Percentiles rank a stretch among this genome's conserved stretches.
Evolutionary conservation across 257 asterid species (phyloP).

Genomic region (Orobanche coerulescens): DNA sequence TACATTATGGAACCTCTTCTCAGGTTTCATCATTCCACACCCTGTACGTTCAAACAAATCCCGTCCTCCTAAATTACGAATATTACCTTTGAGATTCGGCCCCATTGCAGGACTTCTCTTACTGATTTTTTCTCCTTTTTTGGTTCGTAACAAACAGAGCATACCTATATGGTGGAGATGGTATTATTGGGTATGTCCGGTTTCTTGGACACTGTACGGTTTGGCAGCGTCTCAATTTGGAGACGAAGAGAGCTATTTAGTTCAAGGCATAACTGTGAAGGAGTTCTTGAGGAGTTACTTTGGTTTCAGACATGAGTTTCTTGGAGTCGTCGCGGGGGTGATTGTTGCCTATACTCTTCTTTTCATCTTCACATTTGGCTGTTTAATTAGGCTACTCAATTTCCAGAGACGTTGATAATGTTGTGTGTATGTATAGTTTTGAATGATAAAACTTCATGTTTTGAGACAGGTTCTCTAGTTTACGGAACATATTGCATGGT

Average conservation of each 20-base stretch:
- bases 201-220: conserved; percentile 46
- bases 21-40: conserved; percentile 40
- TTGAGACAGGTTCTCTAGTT: background rate
- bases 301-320: conserved; percentile 47
- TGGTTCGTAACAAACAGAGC: conserved; percentile 23
- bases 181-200: conserved; percentile 42
- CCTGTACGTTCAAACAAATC: conserved; percentile 31
- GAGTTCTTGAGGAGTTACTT: conserved; percentile 35
- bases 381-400: conserved; percentile 40
- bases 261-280: conserved; percentile 27
- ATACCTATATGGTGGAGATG: conserved; percentile 62
- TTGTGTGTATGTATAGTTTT: background rate
- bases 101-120: background rate
- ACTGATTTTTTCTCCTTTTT: no score
- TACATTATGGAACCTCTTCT: conserved; percentile 43
- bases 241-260: conserved; percentile 21
- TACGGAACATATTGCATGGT: background rate
- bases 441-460: background rate
- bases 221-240: conserved; percentile 39
- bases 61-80: background rate
- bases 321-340: conserved; percentile 40
- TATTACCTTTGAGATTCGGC: background rate
- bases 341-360: conserved; percentile 27
- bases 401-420: conserved; percentile 43
- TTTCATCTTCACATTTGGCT: conserved; percentile 43